These are phyloP conservation scores for Aspergillus sp. DNA, from an alignment of 2,329 filamentous ascomycete genomes.

Conservation along the genomic window DNA sequence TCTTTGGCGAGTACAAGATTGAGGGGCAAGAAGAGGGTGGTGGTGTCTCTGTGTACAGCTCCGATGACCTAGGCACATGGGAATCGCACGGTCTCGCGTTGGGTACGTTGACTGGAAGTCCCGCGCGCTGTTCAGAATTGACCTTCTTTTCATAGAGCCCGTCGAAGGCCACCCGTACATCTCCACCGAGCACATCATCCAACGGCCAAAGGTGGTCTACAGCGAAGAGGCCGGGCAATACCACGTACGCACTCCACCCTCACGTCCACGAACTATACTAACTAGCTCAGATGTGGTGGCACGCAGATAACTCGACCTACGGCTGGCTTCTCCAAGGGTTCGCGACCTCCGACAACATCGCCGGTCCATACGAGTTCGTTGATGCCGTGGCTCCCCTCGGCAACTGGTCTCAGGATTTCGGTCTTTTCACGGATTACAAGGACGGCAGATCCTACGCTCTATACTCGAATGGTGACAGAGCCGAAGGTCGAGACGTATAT, in stretches of 20 bases:
- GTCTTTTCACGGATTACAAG: slow-evolving; percentile 64
- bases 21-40: slow-evolving; percentile 63
- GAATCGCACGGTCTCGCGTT: slow-evolving; percentile 61
- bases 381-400: slow-evolving; percentile 60
- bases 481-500: slow-evolving; percentile 62
- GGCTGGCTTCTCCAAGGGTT: slow-evolving; percentile 62
- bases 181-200: slow-evolving; percentile 61
- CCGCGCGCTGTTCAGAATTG: not conserved
- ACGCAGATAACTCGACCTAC: slow-evolving; percentile 63
- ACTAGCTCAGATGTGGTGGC: slow-evolving; percentile 59
- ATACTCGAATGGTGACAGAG: slow-evolving; percentile 63
- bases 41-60: slow-evolving; percentile 65
- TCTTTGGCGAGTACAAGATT: slow-evolving; percentile 66
- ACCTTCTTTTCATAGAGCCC: slow-evolving; percentile 43
- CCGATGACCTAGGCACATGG: slow-evolving; percentile 65
- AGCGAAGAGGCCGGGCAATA: slow-evolving; percentile 60
- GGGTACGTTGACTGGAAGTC: slow-evolving; percentile 37
- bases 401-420: slow-evolving; percentile 68
- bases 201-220: slow-evolving; percentile 66
- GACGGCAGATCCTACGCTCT: slow-evolving; percentile 60
- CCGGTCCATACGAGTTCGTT: slow-evolving; percentile 60
- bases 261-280: not conserved
- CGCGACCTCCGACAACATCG: slow-evolving; percentile 57
- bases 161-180: slow-evolving; percentile 61
- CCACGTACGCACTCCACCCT: slow-evolving; percentile 54